Conservation (phyloP, 1,284 basidiomycete species). For the Schizophyllum commune region DNA sequence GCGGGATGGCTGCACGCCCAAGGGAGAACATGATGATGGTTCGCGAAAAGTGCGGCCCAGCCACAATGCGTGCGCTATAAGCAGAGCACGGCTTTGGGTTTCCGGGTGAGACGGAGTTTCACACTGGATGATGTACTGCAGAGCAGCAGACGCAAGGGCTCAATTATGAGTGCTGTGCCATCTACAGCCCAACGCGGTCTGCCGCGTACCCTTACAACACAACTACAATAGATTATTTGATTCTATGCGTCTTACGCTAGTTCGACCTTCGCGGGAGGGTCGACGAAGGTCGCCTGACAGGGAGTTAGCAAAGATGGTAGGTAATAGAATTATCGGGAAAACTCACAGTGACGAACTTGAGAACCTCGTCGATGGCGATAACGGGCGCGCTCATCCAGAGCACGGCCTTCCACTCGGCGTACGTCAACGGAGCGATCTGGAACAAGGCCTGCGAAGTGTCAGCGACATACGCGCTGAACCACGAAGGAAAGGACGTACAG, state of each 20-base stretch:
- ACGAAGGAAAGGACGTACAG: slow-evolving; percentile 41
- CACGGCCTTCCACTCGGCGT: slow-evolving; percentile 94
- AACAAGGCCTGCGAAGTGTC: slow-evolving; percentile 60
- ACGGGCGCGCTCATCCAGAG: slow-evolving; percentile 86
- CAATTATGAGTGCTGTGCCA: neutral
- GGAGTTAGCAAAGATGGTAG: neutral
- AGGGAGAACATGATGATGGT: neutral
- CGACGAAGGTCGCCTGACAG: slow-evolving; percentile 27
- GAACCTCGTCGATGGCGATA: slow-evolving; percentile 81
- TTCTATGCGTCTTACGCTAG: slow-evolving; percentile 11
- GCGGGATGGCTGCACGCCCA: neutral
- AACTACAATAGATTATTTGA: neutral
- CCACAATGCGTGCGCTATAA: no score
- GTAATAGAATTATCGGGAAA: neutral
- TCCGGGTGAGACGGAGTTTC: no score
- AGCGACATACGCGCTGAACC: slow-evolving; percentile 6
- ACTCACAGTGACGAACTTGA: slow-evolving; percentile 79
- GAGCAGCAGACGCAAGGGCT: slow-evolving; percentile 1
- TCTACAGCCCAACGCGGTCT: neutral
- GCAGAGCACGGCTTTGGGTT: no score
- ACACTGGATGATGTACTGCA: no score
- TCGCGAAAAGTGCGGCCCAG: neutral
- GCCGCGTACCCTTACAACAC: slow-evolving; percentile 2
- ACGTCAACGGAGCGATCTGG: slow-evolving; percentile 87
- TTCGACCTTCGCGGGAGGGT: slow-evolving; percentile 25